A percentile compares a stretch with the other conserved stretches of the same genome.
phyloP scores from a whole-genome alignment of 768 basidiomycete genomes.

The Hebeloma cylindrosporum region DNA sequence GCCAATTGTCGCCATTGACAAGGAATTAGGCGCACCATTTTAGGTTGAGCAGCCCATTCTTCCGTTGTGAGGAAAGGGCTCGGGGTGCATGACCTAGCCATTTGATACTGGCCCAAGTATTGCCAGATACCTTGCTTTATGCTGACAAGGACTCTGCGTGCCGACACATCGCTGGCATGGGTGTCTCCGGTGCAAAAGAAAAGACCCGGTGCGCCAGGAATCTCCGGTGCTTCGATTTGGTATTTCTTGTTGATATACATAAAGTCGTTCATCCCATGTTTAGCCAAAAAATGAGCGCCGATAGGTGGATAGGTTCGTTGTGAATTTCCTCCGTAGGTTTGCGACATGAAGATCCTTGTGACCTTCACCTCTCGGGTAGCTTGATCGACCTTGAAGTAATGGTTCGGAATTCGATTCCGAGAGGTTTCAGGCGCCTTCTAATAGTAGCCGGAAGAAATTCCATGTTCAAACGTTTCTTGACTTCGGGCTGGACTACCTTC shows the following conservation, averaged over 20 bases:
- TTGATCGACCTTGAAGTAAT: background rate
- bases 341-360: slow-evolving; percentile 17
- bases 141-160: slow-evolving; percentile 30
- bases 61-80: slow-evolving; percentile 40
- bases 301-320: slow-evolving; percentile 20
- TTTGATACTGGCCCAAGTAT: slow-evolving; percentile 33
- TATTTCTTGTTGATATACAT: slow-evolving; percentile 27
- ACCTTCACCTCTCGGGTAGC: slow-evolving; percentile 4
- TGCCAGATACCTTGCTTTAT: slow-evolving; percentile 33
- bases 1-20: background rate
- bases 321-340: slow-evolving; percentile 23
- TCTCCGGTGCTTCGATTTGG: slow-evolving; percentile 29
- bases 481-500: background rate
- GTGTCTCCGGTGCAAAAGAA: slow-evolving; percentile 14
- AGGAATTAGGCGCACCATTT: slow-evolving; percentile 10
- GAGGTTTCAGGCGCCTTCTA: background rate
- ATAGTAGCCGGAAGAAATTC: background rate
- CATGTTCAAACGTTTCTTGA: background rate
- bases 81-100: too few species aligned
- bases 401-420: slow-evolving; percentile 2
- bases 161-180: slow-evolving; percentile 14
- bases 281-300: slow-evolving; percentile 10
- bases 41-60: slow-evolving; percentile 21
- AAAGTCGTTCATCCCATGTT: slow-evolving; percentile 29
- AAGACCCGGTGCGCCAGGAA: slow-evolving; percentile 30